phyloP scores from a whole-genome alignment of 345 rosid genomes.

The Nasturtium officinale region DNA sequence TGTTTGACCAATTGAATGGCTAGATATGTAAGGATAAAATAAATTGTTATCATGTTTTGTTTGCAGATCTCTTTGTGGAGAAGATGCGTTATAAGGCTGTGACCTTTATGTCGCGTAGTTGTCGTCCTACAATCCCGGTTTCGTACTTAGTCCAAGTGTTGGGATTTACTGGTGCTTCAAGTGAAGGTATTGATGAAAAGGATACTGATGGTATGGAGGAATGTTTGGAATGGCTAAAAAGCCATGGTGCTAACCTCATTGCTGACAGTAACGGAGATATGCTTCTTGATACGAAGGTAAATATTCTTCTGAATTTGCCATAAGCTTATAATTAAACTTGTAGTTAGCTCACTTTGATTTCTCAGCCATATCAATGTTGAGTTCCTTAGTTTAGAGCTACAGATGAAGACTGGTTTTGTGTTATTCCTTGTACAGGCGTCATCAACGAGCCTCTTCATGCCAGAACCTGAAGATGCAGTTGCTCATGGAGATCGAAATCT shows the following conservation, averaged over 20 bases:
- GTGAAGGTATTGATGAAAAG: slow-evolving; percentile 60
- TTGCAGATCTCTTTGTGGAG: slow-evolving; percentile 85
- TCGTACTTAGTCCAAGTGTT: slow-evolving; percentile 71
- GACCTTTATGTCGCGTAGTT: slow-evolving; percentile 77
- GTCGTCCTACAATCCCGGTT: slow-evolving; percentile 89
- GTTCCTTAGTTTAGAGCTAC: background rate
- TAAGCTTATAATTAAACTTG: background rate
- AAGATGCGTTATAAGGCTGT: slow-evolving; percentile 96
- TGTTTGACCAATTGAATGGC: slow-evolving; percentile 10
- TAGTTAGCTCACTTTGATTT: background rate
- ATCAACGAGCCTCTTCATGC: slow-evolving; percentile 74
- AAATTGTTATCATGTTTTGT: slow-evolving; percentile 13
- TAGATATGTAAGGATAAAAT: background rate
- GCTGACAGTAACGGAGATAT: slow-evolving; percentile 66
- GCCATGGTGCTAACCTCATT: slow-evolving; percentile 76
- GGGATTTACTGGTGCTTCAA: slow-evolving; percentile 56
- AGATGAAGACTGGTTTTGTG: slow-evolving; percentile 19
- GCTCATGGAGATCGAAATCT: slow-evolving; percentile 89
- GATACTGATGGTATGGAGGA: slow-evolving; percentile 64
- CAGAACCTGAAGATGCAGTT: slow-evolving; percentile 95
- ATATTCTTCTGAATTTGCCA: slow-evolving; percentile 3
- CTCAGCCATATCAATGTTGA: background rate
- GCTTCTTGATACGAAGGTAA: slow-evolving; percentile 86
- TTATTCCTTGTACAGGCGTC: slow-evolving; percentile 62
- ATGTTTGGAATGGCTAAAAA: slow-evolving; percentile 86